Evolutionary conservation across 768 basidiomycete species (phyloP).

Genomic region (Boletus reticulatus): DNA sequence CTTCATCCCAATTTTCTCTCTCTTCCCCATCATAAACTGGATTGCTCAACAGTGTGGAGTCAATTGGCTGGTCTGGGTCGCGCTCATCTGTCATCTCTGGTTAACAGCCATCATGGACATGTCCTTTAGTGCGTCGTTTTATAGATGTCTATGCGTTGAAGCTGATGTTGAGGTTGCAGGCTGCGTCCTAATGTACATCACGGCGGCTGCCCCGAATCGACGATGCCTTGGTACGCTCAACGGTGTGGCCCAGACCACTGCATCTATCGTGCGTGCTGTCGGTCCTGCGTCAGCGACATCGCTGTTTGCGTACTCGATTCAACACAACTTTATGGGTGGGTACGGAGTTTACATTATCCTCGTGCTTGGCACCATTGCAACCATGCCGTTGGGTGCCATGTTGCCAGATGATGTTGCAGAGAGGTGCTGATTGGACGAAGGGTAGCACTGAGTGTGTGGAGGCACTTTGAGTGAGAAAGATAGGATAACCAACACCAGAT

Average conservation of each 20-base stretch:
- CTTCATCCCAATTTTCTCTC: conserved; percentile 30
- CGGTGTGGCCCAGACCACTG: conserved; percentile 39
- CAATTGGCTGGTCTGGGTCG: conserved; percentile 25
- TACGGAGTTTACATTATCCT: conserved; percentile 34
- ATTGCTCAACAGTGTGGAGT: conserved; percentile 26
- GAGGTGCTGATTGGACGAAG: conserved; percentile 9
- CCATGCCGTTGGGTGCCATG: conserved; percentile 21
- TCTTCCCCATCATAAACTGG: conserved; percentile 32
- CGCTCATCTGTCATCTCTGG: conserved; percentile 24
- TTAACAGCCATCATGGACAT: conserved; percentile 27
- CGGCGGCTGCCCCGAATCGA: conserved; percentile 61
- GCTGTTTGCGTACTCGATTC: conserved; percentile 37
- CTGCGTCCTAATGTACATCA: conserved; percentile 68
- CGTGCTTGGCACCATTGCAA: conserved; percentile 11
- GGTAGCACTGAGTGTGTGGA: neutral
- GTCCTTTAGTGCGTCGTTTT: conserved; percentile 31
- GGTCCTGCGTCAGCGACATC: conserved; percentile 34
- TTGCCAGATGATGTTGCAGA: conserved; percentile 20
- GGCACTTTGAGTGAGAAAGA: neutral
- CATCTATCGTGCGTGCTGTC: conserved; percentile 31
- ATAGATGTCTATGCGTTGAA: neutral
- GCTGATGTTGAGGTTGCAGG: conserved; percentile 36
- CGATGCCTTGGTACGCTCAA: conserved; percentile 70
- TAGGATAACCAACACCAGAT: neutral
- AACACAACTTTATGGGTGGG: conserved; percentile 36